Conservation (phyloP, 805 yeast species). For the Lachancea quebecensis region DNA sequence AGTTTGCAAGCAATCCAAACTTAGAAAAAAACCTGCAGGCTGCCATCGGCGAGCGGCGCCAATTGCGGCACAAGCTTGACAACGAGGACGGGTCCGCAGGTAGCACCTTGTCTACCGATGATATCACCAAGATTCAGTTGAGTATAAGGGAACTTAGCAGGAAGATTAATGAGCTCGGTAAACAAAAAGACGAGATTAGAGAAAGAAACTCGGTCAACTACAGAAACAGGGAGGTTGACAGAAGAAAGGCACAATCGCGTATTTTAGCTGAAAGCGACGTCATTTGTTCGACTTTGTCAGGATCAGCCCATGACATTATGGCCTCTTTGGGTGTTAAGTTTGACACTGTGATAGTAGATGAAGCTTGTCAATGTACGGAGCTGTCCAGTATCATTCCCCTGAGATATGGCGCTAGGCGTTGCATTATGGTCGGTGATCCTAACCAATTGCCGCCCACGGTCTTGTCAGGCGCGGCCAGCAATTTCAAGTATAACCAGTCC, state of each 20-base stretch:
- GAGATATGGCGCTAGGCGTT: slow-evolving; percentile 80
- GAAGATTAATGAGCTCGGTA: slow-evolving; percentile 61
- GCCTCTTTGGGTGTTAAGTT: slow-evolving; percentile 68
- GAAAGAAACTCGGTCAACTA: slow-evolving; percentile 61
- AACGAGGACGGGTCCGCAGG: slow-evolving; percentile 38
- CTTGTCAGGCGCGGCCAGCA: slow-evolving; percentile 78
- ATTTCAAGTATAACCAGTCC: slow-evolving; percentile 78
- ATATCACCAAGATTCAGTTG: slow-evolving; percentile 42
- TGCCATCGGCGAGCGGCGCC: slow-evolving; percentile 53
- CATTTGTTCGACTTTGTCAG: slow-evolving; percentile 87
- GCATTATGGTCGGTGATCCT: slow-evolving; percentile 98
- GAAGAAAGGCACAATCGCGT: slow-evolving; percentile 66
- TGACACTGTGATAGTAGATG: slow-evolving; percentile 90
- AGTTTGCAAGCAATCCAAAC: slow-evolving; percentile 38
- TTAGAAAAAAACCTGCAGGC: slow-evolving; percentile 40
- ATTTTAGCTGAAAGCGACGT: slow-evolving; percentile 71
- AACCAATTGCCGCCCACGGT: slow-evolving; percentile 97
- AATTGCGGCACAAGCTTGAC: slow-evolving; percentile 38
- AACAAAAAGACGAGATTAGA: slow-evolving; percentile 68
- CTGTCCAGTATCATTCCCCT: slow-evolving; percentile 85
- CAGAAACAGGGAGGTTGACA: slow-evolving; percentile 72
- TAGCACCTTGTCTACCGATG: slow-evolving; percentile 41
- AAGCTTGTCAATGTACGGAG: slow-evolving; percentile 96
- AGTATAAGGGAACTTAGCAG: slow-evolving; percentile 50
- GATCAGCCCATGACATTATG: slow-evolving; percentile 85